phyloP scores from a whole-genome alignment of 176 grass and related monocot species.

The Saccharum officinarum region DNA sequence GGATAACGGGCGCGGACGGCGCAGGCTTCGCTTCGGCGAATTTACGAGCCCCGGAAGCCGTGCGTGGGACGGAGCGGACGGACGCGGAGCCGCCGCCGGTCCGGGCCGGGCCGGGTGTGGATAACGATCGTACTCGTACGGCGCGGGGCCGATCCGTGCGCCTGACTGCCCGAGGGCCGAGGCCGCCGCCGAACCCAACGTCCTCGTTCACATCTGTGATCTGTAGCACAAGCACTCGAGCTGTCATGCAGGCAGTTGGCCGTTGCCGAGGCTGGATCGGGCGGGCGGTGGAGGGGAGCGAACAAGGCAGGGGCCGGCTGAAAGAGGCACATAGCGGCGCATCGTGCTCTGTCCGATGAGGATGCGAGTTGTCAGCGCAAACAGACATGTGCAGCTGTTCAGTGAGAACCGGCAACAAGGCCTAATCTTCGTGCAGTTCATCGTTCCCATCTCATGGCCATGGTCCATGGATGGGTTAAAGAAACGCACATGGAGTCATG shows the following conservation, averaged over 20 bases:
- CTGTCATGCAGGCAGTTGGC: background rate
- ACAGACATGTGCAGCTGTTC: constrained; percentile 1
- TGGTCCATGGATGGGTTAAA: too few relatives aligned
- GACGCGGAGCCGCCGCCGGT: background rate
- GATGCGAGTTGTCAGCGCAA: background rate
- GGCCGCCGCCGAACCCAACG: background rate
- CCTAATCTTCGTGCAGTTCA: too few relatives aligned
- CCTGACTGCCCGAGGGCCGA: background rate
- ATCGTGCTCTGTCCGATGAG: background rate
- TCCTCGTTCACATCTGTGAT: too few relatives aligned
- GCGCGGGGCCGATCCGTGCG: background rate
- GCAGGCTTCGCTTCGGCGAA: background rate
- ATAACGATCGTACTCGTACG: constrained; percentile 37
- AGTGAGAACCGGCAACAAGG: background rate
- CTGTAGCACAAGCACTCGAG: background rate
- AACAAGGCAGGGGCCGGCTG: background rate
- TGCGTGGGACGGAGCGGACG: background rate
- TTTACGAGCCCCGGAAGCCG: background rate
- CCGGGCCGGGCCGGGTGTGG: background rate
- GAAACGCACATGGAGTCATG: background rate
- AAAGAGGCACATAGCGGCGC: background rate
- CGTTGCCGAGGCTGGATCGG: background rate
- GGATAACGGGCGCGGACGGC: background rate
- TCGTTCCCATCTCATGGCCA: too few relatives aligned
- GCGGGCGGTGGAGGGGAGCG: too few relatives aligned